Evolutionary conservation across 73 alveolate species (phyloP).

Genomic region (Paramecium tetraurelia): DNA sequence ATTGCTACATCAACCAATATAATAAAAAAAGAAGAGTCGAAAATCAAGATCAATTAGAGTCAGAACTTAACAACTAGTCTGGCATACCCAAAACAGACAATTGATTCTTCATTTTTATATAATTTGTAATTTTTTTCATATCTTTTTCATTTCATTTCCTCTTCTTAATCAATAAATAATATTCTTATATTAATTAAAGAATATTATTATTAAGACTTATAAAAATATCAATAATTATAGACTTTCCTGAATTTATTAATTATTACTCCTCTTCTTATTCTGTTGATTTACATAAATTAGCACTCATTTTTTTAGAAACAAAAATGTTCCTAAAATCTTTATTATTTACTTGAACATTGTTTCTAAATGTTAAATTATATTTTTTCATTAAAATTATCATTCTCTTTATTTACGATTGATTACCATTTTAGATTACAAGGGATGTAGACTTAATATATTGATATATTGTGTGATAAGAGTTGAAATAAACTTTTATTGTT

Average conservation of each 20-base stretch:
- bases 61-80: neutral
- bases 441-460: neutral
- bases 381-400: neutral
- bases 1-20: slow-evolving; percentile 62
- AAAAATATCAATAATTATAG: neutral
- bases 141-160: neutral
- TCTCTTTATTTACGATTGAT: neutral
- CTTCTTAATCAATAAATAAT: neutral
- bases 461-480: neutral
- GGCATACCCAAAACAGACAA: neutral
- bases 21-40: slow-evolving; percentile 29
- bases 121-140: neutral
- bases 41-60: neutral
- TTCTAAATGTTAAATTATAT: too few species aligned
- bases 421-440: neutral
- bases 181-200: neutral
- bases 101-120: neutral
- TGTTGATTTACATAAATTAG: neutral
- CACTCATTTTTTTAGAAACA: neutral
- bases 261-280: neutral
- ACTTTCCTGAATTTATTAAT: neutral
- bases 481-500: neutral
- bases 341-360: neutral
- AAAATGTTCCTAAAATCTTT: neutral
- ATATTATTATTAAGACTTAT: neutral